These are phyloP conservation scores for Paracoccidioides lutzii DNA, from an alignment of 2,329 filamentous ascomycete genomes.

Conservation along the genomic window DNA sequence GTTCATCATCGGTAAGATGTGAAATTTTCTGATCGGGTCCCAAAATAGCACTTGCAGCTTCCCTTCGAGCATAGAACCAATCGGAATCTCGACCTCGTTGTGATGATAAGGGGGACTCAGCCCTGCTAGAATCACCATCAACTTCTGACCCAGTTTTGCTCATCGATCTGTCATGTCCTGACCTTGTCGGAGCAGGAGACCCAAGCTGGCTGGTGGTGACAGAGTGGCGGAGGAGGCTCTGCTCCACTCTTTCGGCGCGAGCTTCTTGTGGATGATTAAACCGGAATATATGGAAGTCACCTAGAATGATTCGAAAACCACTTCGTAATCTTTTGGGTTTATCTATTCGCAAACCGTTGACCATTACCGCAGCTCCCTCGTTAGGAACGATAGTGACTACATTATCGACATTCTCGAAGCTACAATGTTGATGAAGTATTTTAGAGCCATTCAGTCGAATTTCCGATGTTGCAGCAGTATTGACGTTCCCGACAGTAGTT, in stretches of 20 bases:
- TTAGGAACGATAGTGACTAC: conserved; percentile 81
- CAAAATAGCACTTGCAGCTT: conserved; percentile 82
- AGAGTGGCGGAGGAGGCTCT: conserved; percentile 78
- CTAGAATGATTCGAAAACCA: conserved; percentile 86
- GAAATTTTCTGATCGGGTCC: conserved; percentile 86
- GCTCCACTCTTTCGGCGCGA: conserved; percentile 76
- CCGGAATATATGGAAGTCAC: conserved; percentile 91
- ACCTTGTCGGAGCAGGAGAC: conserved; percentile 49
- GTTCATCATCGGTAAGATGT: conserved; percentile 80
- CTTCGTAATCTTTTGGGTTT: conserved; percentile 78
- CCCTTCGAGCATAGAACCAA: conserved; percentile 84
- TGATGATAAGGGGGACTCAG: conserved; percentile 64
- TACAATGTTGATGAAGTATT: conserved; percentile 85
- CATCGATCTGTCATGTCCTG: conserved; percentile 62
- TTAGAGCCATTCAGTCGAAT: conserved; percentile 89
- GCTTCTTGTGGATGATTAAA: conserved; percentile 98
- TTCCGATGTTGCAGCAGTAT: conserved; percentile 69
- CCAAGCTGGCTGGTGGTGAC: conserved; percentile 51
- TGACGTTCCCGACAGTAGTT: conserved; percentile 88
- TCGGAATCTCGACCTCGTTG: conserved; percentile 65
- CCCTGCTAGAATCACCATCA: conserved; percentile 56
- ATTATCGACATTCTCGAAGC: conserved; percentile 85
- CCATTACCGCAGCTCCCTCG: conserved; percentile 94
- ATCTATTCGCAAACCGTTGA: conserved; percentile 82
- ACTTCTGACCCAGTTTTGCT: conserved; percentile 70